Evolutionary conservation across 2,329 filamentous ascomycete genomes (phyloP).

Genomic region (Mycosphaerella sp.): DNA sequence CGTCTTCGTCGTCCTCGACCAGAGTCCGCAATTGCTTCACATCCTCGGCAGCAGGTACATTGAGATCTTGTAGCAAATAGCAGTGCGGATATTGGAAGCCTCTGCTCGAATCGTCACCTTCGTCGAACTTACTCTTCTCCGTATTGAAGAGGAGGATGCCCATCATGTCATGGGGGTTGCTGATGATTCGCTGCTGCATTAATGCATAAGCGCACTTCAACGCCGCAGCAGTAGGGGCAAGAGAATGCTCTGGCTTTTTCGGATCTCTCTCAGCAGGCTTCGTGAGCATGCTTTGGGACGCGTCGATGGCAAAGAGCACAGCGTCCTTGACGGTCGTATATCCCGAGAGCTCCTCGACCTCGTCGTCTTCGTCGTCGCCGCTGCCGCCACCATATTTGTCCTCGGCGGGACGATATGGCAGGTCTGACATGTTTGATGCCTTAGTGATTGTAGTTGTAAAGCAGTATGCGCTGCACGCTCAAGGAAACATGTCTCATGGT

Average conservation of each 20-base stretch:
- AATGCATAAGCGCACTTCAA: conserved; percentile 90
- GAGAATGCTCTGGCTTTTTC: conserved; percentile 69
- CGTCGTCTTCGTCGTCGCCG: conserved; percentile 61
- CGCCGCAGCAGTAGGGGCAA: conserved; percentile 70
- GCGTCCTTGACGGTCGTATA: conserved; percentile 95
- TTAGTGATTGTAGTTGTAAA: neutral
- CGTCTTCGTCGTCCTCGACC: conserved; percentile 66
- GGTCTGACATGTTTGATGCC: conserved; percentile 2
- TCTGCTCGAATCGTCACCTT: conserved; percentile 54
- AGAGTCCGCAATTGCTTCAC: conserved; percentile 72
- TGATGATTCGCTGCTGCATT: conserved; percentile 98
- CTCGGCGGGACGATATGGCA: conserved; percentile 18
- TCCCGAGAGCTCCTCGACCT: conserved; percentile 61
- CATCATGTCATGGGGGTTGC: conserved; percentile 95
- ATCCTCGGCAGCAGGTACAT: conserved; percentile 78
- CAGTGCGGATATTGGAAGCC: conserved; percentile 74
- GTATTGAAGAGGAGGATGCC: conserved; percentile 90
- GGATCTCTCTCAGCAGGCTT: conserved; percentile 56
- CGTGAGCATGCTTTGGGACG: conserved; percentile 79
- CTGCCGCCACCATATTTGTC: conserved; percentile 35
- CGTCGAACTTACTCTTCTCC: conserved; percentile 70
- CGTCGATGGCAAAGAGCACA: conserved; percentile 90
- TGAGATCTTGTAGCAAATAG: conserved; percentile 82
- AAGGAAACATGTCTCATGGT: neutral
- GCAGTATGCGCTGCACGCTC: neutral